phyloP scores from a whole-genome alignment of 2,329 filamentous ascomycete species.

The Cercospora sp. region DNA sequence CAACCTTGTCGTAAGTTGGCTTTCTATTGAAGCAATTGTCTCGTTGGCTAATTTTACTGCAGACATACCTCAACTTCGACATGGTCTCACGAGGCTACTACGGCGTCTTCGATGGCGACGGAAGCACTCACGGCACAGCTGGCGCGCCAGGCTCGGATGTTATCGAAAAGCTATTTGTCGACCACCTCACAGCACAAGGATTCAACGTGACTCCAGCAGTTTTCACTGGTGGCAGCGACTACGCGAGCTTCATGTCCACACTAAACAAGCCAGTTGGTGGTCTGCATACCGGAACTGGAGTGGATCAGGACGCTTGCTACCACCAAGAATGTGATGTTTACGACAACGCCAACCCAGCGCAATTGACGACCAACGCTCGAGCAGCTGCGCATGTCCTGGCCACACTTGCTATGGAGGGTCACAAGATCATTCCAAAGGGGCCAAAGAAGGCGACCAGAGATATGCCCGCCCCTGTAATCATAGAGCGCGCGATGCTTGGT shows the following conservation, averaged over 20 bases:
- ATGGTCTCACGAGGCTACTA: conserved; percentile 11
- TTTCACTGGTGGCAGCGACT: conserved; percentile 26
- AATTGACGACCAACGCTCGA: conserved; percentile 15
- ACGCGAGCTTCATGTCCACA: conserved; percentile 26
- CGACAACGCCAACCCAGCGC: conserved; percentile 47
- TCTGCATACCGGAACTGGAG: conserved; percentile 37
- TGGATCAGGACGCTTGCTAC: conserved; percentile 43
- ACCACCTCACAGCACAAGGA: conserved; percentile 21
- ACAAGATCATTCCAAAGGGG: conserved; percentile 15
- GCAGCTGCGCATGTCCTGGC: conserved; percentile 19
- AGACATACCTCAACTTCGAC: conserved; percentile 45
- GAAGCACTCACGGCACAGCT: conserved; percentile 21
- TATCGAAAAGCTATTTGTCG: conserved; percentile 24
- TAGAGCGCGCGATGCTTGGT: conserved; percentile 3
- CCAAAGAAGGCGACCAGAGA: conserved; percentile 9
- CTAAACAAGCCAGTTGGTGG: conserved; percentile 24
- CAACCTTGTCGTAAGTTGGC: conserved; percentile 65
- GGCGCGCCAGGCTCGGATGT: conserved; percentile 21
- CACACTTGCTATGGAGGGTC: conserved; percentile 20
- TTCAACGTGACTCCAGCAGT: conserved; percentile 26
- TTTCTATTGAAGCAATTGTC: conserved; percentile 46
- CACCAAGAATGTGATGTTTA: conserved; percentile 41
- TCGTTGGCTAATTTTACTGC: conserved; percentile 47
- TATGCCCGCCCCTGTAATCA: background rate
- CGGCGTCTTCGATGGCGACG: conserved; percentile 44